phyloP scores from a whole-genome alignment of 495 filamentous ascomycete genomes.

The Penicillium salamii region DNA sequence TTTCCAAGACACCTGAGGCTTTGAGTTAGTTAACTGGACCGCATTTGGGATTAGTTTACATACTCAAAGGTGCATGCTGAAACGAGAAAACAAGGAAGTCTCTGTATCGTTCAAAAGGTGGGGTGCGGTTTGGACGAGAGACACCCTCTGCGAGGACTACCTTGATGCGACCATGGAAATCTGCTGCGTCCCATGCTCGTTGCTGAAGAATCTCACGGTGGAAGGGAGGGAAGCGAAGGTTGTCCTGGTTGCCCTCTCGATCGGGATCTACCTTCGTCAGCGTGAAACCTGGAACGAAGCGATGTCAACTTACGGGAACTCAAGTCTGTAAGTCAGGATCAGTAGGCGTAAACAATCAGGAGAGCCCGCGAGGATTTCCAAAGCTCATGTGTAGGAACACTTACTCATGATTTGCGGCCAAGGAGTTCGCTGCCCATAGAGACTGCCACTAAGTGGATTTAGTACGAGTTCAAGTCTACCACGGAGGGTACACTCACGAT shows the following conservation, averaged over 20 bases:
- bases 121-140: conserved; percentile 37
- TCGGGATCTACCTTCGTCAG: conserved; percentile 52
- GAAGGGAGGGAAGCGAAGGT: conserved; percentile 71
- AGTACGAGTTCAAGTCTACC: not conserved
- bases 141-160: conserved; percentile 78
- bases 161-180: conserved; percentile 70
- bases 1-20: conserved; percentile 66
- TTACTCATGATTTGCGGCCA: conserved; percentile 63
- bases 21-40: conserved; percentile 8
- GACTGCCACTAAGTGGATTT: conserved; percentile 39
- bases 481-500: conserved; percentile 48
- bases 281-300: not conserved
- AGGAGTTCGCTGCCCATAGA: conserved; percentile 51
- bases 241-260: conserved; percentile 56
- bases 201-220: conserved; percentile 68
- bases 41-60: conserved; percentile 10
- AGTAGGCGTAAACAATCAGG: no score
- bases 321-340: conserved; percentile 14
- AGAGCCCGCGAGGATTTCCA: no score
- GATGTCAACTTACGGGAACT: conserved; percentile 13
- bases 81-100: conserved; percentile 80
- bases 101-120: conserved; percentile 66
- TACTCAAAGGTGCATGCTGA: conserved; percentile 80
- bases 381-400: conserved; percentile 13
- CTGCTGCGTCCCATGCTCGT: conserved; percentile 68